phyloP scores from a whole-genome alignment of 208 protist genomes.

The Acanthamoeba castellanii region DNA sequence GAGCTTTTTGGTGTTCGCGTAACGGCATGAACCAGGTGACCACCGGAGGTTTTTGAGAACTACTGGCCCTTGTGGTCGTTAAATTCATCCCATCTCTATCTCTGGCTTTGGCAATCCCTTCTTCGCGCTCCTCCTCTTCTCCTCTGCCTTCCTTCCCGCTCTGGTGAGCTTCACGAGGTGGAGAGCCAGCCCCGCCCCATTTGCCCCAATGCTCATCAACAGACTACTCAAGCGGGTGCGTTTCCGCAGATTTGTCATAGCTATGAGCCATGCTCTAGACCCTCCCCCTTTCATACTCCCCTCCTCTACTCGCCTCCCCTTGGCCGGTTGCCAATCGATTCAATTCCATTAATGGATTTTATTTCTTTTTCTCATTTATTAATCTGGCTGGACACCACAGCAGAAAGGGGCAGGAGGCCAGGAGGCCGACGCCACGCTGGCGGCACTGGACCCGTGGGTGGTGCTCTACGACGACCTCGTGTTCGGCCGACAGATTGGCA shows the following conservation, averaged over 20 bases:
- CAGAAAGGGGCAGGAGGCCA: neutral
- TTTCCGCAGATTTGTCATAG: neutral
- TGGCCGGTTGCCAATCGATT: too few relatives aligned
- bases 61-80: too few relatives aligned
- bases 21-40: too few relatives aligned
- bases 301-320: neutral
- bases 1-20: too few relatives aligned
- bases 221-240: neutral
- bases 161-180: neutral
- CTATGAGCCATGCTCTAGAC: too few relatives aligned
- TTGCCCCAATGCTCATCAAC: neutral
- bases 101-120: too few relatives aligned
- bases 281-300: neutral
- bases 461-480: conserved; percentile 48
- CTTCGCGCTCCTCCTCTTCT: too few relatives aligned
- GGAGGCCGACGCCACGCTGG: neutral
- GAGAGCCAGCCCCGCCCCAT: too few relatives aligned
- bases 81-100: too few relatives aligned
- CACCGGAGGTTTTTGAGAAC: too few relatives aligned
- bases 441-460: neutral
- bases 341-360: neutral
- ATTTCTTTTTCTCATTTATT: neutral
- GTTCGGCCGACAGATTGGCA: conserved; percentile 46
- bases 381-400: too few relatives aligned
- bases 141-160: neutral